A percentile compares a stretch with the other conserved stretches of the same genome.
Evolutionary conservation across 345 rosid species (phyloP).

Genomic region (Camelina laxa): DNA sequence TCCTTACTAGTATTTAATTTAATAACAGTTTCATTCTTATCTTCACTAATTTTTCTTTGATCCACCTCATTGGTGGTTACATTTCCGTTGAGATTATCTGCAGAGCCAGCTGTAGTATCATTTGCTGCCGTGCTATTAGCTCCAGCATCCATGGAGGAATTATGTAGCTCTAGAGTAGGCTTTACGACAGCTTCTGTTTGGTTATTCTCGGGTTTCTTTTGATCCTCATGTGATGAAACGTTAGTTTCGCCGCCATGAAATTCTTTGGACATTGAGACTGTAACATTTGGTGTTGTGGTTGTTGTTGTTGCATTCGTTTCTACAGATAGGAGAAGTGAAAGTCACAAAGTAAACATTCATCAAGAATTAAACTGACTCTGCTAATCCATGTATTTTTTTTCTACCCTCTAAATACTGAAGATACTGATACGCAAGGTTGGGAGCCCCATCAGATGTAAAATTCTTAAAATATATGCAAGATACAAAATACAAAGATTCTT

Average conservation of each 20-base stretch:
- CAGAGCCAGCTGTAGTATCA: conserved; percentile 32
- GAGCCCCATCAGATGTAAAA: conserved; percentile 14
- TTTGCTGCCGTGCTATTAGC: conserved; percentile 41
- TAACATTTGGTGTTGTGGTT: conserved; percentile 51
- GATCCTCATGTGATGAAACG: conserved; percentile 50
- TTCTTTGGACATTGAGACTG: conserved; percentile 46
- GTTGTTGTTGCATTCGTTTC: conserved; percentile 57
- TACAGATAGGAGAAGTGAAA: conserved; percentile 48
- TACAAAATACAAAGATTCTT: conserved; percentile 18
- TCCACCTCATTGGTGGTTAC: conserved; percentile 42
- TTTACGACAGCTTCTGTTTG: conserved; percentile 47
- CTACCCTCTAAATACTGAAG: conserved; percentile 11
- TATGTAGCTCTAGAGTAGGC: conserved; percentile 47
- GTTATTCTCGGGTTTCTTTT: conserved; percentile 48
- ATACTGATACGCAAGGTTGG: conserved; percentile 21
- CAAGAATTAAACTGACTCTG: conserved; percentile 17
- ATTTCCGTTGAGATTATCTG: conserved; percentile 31
- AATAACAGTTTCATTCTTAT: conserved; percentile 47
- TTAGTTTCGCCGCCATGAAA: conserved; percentile 41
- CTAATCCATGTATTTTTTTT: conserved; percentile 17
- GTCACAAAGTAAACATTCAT: conserved; percentile 33
- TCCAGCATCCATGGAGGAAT: conserved; percentile 45
- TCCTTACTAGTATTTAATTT: conserved; percentile 46
- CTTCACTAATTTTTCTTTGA: conserved; percentile 39
- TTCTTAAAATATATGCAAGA: conserved; percentile 17